Percentiles rank a stretch among this genome's conserved stretches.
Conservation (phyloP, 208 protist genomes). For the Leishmania guyanensis region DNA sequence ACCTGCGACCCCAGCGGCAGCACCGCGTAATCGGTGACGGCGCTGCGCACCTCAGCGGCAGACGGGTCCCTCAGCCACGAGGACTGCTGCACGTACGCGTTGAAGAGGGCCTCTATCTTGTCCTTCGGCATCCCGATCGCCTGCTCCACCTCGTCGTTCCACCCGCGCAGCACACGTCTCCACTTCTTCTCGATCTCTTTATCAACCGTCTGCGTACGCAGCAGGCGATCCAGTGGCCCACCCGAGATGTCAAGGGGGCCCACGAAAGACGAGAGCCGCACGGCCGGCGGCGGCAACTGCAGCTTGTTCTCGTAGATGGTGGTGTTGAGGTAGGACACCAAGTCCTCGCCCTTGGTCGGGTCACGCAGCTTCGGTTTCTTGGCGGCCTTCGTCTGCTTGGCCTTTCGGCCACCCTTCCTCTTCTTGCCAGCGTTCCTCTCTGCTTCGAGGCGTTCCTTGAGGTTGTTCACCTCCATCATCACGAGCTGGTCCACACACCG, state of each 20-base stretch:
- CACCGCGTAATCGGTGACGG: slow-evolving; percentile 80
- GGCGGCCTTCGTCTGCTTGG: slow-evolving; percentile 70
- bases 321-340: slow-evolving; percentile 84
- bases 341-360: slow-evolving; percentile 76
- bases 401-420: slow-evolving; percentile 38
- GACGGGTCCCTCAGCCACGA: slow-evolving; percentile 79
- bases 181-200: slow-evolving; percentile 91
- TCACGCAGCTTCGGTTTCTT: slow-evolving; percentile 88
- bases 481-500: slow-evolving; percentile 92
- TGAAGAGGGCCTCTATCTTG: slow-evolving; percentile 76
- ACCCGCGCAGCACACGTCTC: slow-evolving; percentile 78
- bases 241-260: slow-evolving; percentile 66
- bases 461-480: slow-evolving; percentile 89
- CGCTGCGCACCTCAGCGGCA: slow-evolving; percentile 75
- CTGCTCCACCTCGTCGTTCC: slow-evolving; percentile 73
- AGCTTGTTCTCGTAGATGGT: slow-evolving; percentile 85
- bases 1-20: slow-evolving; percentile 91
- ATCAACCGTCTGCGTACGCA: slow-evolving; percentile 47
- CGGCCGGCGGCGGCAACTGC: slow-evolving; percentile 57
- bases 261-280: slow-evolving; percentile 68
- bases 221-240: slow-evolving; percentile 45
- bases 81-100: slow-evolving; percentile 57
- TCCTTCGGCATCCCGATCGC: slow-evolving; percentile 81
- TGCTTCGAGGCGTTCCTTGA: slow-evolving; percentile 84
- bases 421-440: slow-evolving; percentile 62